Conservation (phyloP, 1,284 basidiomycete genomes). For the Cutaneotrichosporon spelunceum region DNA sequence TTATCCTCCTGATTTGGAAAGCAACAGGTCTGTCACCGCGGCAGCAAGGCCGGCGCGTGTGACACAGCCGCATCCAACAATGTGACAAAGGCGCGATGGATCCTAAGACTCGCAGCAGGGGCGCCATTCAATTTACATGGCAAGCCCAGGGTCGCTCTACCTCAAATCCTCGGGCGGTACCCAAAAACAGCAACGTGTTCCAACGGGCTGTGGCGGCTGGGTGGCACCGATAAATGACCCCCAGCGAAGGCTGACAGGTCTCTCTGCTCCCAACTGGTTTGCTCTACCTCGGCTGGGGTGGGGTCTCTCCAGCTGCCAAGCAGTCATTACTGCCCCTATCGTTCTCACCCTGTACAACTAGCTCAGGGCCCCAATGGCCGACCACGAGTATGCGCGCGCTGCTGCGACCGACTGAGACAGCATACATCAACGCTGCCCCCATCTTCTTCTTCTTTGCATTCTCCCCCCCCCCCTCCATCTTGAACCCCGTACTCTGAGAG, state of each 20-base stretch:
- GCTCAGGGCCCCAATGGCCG: slow-evolving; percentile 2
- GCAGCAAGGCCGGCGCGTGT: too few species aligned
- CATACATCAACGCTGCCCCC: slow-evolving; percentile 12
- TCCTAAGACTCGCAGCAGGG: too few species aligned
- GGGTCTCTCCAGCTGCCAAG: not conserved
- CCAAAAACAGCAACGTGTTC: not conserved
- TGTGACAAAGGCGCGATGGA: too few species aligned
- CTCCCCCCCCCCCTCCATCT: slow-evolving; percentile 12
- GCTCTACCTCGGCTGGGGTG: not conserved
- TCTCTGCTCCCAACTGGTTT: not conserved
- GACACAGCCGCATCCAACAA: too few species aligned
- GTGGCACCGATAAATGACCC: not conserved
- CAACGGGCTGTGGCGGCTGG: not conserved
- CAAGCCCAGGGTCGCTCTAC: not conserved
- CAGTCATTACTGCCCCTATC: not conserved
- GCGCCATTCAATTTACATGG: not conserved
- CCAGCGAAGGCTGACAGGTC: not conserved
- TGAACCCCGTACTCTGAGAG: slow-evolving; percentile 17
- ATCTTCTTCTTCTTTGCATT: slow-evolving; percentile 13
- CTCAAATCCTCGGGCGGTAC: not conserved
- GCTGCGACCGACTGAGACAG: not conserved
- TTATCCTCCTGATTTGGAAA: not conserved
- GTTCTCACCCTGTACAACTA: not conserved
- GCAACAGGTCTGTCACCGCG: not conserved
- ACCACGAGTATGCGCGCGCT: not conserved